Evolutionary conservation across 148 eudicot genomes (phyloP).

Genomic region (Silene conica): DNA sequence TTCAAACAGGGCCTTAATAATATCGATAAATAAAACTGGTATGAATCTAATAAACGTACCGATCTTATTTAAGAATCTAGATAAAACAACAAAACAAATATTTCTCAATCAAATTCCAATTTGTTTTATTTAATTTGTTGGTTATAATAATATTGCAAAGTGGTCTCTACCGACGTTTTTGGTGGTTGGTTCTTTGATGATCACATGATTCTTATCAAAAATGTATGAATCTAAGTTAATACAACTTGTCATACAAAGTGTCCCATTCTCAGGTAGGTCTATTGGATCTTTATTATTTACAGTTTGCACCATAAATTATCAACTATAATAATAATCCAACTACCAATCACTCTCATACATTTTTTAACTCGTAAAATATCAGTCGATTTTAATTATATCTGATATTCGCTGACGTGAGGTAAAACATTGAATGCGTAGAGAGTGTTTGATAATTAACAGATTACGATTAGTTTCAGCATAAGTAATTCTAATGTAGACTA

Average conservation of each 20-base stretch:
- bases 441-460: too few relatives aligned
- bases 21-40: too few relatives aligned
- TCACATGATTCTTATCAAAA: slow-evolving; percentile 18
- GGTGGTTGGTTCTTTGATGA: neutral
- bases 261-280: slow-evolving; percentile 2
- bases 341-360: neutral
- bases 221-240: neutral
- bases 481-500: too few relatives aligned
- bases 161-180: neutral
- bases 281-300: neutral
- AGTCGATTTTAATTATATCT: neutral
- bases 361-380: neutral
- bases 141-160: neutral
- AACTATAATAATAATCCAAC: neutral
- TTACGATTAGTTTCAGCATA: too few relatives aligned
- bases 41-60: too few relatives aligned
- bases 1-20: too few relatives aligned
- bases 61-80: too few relatives aligned
- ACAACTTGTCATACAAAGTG: neutral
- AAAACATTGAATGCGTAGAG: too few relatives aligned
- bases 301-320: neutral
- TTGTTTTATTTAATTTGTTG: neutral
- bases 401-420: too few relatives aligned
- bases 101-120: too few relatives aligned
- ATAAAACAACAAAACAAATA: neutral